These are phyloP conservation scores for Taiozyma onychis DNA, from an alignment of 1,139 yeast genomes.

Conservation along the genomic window DNA sequence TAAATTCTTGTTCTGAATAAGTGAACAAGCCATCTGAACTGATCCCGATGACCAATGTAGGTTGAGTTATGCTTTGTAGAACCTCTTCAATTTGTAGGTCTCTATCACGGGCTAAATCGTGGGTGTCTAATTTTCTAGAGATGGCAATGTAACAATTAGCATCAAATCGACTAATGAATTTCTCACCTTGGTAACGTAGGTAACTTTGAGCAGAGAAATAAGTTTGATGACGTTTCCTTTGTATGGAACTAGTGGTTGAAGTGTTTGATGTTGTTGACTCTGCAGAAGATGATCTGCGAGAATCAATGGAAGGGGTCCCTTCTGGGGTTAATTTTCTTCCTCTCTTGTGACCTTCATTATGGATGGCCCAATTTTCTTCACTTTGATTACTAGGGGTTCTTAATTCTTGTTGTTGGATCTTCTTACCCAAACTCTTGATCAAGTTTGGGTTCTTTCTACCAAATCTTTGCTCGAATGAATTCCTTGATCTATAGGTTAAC, in stretches of 20 bases:
- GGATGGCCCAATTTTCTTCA: slow-evolving; percentile 56
- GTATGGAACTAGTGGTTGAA: slow-evolving; percentile 23
- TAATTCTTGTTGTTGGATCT: slow-evolving; percentile 12
- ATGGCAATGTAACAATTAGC: slow-evolving; percentile 95
- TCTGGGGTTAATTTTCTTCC: slow-evolving; percentile 17
- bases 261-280: slow-evolving; percentile 15
- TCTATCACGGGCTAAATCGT: slow-evolving; percentile 83
- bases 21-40: slow-evolving; percentile 92
- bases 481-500: slow-evolving; percentile 85
- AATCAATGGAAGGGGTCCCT: slow-evolving; percentile 13
- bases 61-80: slow-evolving; percentile 55
- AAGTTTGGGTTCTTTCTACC: slow-evolving; percentile 67
- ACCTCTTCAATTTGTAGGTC: slow-evolving; percentile 40
- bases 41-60: slow-evolving; percentile 82
- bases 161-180: slow-evolving; percentile 84
- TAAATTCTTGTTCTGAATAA: slow-evolving; percentile 79
- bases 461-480: slow-evolving; percentile 85
- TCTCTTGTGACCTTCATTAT: slow-evolving; percentile 54
- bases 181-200: slow-evolving; percentile 86
- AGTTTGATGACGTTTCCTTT: slow-evolving; percentile 48
- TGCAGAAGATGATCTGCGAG: slow-evolving; percentile 15
- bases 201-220: slow-evolving; percentile 94
- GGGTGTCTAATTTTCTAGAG: slow-evolving; percentile 90
- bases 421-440: slow-evolving; percentile 24
- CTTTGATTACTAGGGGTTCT: slow-evolving; percentile 32